phyloP scores from a whole-genome alignment of 306 rosid species.

The Casuarina glauca region DNA sequence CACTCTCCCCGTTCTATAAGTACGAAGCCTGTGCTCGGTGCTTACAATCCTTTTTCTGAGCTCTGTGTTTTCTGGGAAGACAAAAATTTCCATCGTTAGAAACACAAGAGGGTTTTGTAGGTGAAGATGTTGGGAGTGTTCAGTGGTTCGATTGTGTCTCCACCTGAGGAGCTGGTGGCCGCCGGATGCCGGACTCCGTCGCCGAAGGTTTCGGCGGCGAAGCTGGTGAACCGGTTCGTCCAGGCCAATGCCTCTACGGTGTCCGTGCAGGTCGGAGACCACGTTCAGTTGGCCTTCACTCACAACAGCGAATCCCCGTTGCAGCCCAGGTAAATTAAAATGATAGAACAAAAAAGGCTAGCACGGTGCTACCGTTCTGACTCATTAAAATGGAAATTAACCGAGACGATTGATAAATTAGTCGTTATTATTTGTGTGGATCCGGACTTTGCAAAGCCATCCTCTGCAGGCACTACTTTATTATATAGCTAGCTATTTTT shows the following conservation, averaged over 20 bases:
- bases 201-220: constrained; percentile 58
- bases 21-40: background rate
- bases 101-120: background rate
- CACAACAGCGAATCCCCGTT: constrained; percentile 70
- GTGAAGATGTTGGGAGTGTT: constrained; percentile 75
- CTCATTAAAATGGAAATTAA: background rate
- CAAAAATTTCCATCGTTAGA: constrained; percentile 5
- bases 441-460: too few species aligned
- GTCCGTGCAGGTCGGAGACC: constrained; percentile 66
- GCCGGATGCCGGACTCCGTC: constrained; percentile 96
- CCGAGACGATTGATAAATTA: too few species aligned
- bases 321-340: constrained; percentile 65
- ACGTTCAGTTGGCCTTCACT: constrained; percentile 65
- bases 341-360: background rate
- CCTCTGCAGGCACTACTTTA: too few species aligned
- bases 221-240: constrained; percentile 64
- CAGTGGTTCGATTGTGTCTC: constrained; percentile 75
- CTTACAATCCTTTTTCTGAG: constrained; percentile 18
- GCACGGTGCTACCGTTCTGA: background rate
- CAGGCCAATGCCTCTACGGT: constrained; percentile 55
- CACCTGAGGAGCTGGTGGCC: constrained; percentile 87
- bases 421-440: too few species aligned
- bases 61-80: background rate
- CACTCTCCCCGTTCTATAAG: constrained; percentile 39
- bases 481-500: too few species aligned